Percentiles rank a stretch among this genome's conserved stretches.
phyloP scores from a whole-genome alignment of 768 basidiomycete genomes.

The Pulveroboletus sp. region DNA sequence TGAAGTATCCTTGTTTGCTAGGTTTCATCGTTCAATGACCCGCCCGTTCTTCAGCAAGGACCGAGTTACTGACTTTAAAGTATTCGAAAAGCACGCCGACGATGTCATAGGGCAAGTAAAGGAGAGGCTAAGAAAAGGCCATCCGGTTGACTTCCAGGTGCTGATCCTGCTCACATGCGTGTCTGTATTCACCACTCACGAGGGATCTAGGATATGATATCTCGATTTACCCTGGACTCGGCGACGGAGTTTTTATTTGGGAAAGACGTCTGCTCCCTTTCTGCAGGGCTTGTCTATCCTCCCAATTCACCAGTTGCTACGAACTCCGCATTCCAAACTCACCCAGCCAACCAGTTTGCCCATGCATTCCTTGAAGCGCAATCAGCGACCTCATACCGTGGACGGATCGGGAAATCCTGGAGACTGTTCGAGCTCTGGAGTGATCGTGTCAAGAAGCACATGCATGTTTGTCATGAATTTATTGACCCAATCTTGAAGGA shows the following conservation, averaged over 20 bases:
- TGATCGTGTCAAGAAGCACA: slow-evolving; percentile 42
- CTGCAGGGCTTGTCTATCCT: slow-evolving; percentile 47
- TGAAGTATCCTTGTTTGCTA: slow-evolving; percentile 14
- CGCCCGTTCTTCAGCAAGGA: slow-evolving; percentile 58
- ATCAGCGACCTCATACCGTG: slow-evolving; percentile 34
- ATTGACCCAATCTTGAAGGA: slow-evolving; percentile 49
- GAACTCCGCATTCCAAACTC: slow-evolving; percentile 15
- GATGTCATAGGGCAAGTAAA: slow-evolving; percentile 43
- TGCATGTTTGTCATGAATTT: slow-evolving; percentile 46
- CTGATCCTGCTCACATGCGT: background rate
- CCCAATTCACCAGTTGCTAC: slow-evolving; percentile 13
- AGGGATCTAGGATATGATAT: slow-evolving; percentile 41
- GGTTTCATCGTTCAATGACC: slow-evolving; percentile 56
- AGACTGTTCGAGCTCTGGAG: slow-evolving; percentile 48
- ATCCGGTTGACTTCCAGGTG: slow-evolving; percentile 57
- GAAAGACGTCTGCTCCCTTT: slow-evolving; percentile 42
- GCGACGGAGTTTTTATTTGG: slow-evolving; percentile 57
- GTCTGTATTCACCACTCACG: background rate
- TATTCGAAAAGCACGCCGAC: slow-evolving; percentile 47
- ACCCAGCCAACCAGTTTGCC: slow-evolving; percentile 41
- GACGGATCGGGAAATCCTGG: slow-evolving; percentile 43
- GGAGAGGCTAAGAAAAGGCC: slow-evolving; percentile 39
- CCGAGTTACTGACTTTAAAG: slow-evolving; percentile 50
- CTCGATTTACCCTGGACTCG: slow-evolving; percentile 56
- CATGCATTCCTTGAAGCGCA: slow-evolving; percentile 50